phyloP scores from a whole-genome alignment of 2,329 filamentous ascomycete genomes.

The Colletotrichum caudatum region DNA sequence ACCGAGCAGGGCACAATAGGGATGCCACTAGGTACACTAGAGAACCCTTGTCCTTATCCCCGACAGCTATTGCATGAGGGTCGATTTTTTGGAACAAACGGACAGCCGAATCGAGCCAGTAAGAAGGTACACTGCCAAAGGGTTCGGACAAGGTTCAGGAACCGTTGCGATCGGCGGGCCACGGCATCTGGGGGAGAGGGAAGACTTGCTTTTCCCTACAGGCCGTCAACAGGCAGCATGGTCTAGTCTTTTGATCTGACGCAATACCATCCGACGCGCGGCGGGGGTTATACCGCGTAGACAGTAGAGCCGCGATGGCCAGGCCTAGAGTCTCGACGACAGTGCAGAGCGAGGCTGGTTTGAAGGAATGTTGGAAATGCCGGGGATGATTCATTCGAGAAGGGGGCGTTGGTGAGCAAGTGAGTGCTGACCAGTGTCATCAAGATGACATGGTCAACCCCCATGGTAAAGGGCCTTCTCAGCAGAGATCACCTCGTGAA shows the following conservation, averaged over 20 bases:
- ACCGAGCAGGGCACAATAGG: slow-evolving; percentile 1
- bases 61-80: slow-evolving; percentile 15
- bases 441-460: slow-evolving; percentile 22
- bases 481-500: slow-evolving; percentile 1
- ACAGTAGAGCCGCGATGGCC: background rate
- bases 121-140: slow-evolving; percentile 10
- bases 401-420: slow-evolving; percentile 5
- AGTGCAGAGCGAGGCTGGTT: slow-evolving; percentile 13
- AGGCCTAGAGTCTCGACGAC: background rate
- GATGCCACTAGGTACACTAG: slow-evolving; percentile 20
- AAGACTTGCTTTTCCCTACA: slow-evolving; percentile 17
- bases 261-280: slow-evolving; percentile 21
- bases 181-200: slow-evolving; percentile 3
- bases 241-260: slow-evolving; percentile 27
- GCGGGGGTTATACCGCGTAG: background rate
- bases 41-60: slow-evolving; percentile 30
- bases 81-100: slow-evolving; percentile 26
- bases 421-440: slow-evolving; percentile 3
- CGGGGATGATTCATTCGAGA: slow-evolving; percentile 5
- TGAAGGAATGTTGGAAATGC: background rate
- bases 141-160: slow-evolving; percentile 36
- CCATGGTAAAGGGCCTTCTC: background rate
- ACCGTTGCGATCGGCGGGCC: slow-evolving; percentile 36
- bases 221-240: background rate
- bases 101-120: slow-evolving; percentile 19